Evolutionary conservation across 345 rosid species (phyloP), one percentile per base, ranked within the genome.

Genomic region (Anacardium occidentale): DNA sequence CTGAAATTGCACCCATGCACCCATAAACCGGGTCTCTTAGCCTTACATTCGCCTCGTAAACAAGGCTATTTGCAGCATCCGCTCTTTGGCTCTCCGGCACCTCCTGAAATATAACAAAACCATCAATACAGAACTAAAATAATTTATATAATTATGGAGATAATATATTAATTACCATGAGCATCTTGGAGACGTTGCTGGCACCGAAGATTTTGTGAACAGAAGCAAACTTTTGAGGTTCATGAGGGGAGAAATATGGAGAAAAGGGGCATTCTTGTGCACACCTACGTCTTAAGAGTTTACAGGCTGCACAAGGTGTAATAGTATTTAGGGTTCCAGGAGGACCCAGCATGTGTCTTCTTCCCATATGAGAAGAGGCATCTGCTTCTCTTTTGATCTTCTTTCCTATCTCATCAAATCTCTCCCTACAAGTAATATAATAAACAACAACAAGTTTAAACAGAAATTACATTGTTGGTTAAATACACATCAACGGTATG

Each of bases 251-350:
- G 77, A 94, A 94, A 77, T 94, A 94, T 0, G 98, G 98, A 45
- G 92, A 90, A 81, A 94, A 94, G 4, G 98, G 97, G 71, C 98
- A 94, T 76, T 94, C 98, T 73, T 92, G 97, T 10, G 98, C 95
- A 69, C 98, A 94, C 68, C 98, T 83, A 20, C 98, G 83, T 58
- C 98, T 79, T 81, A 94, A 70, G 66, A 94, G 97, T 83, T 94
- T 94, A 66, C 98, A 94, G 68, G 98, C 97, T 7, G 98, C 98
- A 65, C 98, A 94, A 32, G 98, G 98, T 66, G 97, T 92, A n/a
- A 85, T 83, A 22, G 95, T 92, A 45, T 94, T 94, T 67, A 94
- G 88, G 73, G 87, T 83, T 82, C 95, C 97, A 7, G 85, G 86
- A 82, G 91, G 89, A 77, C 88, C 84, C 63, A 87, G 72, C 92